phyloP scores from a whole-genome alignment of 2,329 filamentous ascomycete species.

The Aspergillus ibericus region DNA sequence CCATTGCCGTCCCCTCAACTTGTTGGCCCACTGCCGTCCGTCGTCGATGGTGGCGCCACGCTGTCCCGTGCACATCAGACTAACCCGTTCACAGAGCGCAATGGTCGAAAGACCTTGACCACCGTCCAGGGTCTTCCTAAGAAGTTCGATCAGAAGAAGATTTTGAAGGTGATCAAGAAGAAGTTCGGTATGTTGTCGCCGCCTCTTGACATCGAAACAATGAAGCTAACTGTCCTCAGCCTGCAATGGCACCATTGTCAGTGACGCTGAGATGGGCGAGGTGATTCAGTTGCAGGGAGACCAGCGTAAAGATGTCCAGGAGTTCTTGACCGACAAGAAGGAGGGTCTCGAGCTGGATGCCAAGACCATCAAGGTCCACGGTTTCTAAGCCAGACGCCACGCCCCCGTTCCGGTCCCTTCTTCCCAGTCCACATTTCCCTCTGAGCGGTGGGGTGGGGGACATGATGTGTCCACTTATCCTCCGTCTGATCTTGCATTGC shows the following conservation, averaged over 20 bases:
- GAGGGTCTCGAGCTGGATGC: constrained; percentile 89
- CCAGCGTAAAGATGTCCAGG: constrained; percentile 97
- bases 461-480: constrained; percentile 28
- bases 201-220: neutral
- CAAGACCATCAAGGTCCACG: constrained; percentile 86
- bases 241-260: constrained; percentile 99
- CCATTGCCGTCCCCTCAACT: neutral
- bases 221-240: constrained; percentile 52
- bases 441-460: constrained; percentile 41
- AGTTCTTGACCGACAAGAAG: constrained; percentile 95
- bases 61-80: constrained; percentile 12
- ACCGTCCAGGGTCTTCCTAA: constrained; percentile 98
- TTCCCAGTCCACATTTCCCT: constrained; percentile 40
- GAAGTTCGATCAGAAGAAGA: constrained; percentile 99
- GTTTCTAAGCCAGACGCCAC: constrained; percentile 50
- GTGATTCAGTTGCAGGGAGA: constrained; percentile 99
- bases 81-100: constrained; percentile 71
- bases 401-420: constrained; percentile 45
- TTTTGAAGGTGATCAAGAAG: constrained; percentile 99
- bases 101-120: constrained; percentile 99
- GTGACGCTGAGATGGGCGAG: constrained; percentile 94
- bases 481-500: constrained; percentile 24
- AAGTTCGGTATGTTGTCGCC: constrained; percentile 72
- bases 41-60: constrained; percentile 3
- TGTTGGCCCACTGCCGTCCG: constrained; percentile 5